Evolutionary conservation across 306 rosid genomes (phyloP).

Genomic region (Chamaecrista fasciculata): DNA sequence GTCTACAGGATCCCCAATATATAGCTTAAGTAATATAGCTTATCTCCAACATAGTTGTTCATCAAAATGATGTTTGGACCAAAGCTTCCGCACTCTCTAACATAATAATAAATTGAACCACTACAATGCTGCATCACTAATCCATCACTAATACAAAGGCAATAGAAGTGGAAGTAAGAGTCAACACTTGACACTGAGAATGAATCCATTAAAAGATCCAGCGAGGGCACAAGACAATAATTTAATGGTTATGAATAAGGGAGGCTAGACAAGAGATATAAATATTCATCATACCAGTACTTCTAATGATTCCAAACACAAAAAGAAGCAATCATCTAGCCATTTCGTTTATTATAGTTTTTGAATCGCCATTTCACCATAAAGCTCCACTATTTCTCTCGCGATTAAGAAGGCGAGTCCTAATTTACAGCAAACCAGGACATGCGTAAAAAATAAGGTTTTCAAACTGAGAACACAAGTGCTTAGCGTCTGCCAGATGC

Average conservation of each 20-base stretch:
- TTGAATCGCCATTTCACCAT: constrained; percentile 16
- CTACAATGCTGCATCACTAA: too few species aligned
- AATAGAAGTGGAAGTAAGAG: neutral
- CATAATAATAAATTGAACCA: too few species aligned
- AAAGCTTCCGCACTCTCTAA: too few species aligned
- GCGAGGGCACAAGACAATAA: neutral
- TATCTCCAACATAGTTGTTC: too few species aligned
- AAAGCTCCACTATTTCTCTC: neutral
- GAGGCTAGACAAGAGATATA: neutral
- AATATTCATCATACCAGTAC: neutral
- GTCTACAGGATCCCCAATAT: too few species aligned
- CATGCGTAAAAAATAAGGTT: neutral
- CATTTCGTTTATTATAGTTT: neutral
- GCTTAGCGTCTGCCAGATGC: constrained; percentile 74
- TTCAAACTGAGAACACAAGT: neutral
- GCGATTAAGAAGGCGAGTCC: neutral
- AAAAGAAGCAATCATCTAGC: neutral
- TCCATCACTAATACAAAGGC: too few species aligned
- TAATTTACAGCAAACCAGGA: neutral
- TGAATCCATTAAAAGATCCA: neutral
- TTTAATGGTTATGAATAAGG: neutral
- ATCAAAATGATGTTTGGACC: too few species aligned
- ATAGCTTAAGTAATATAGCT: too few species aligned
- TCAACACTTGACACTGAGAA: too few species aligned
- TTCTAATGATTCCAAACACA: neutral